These are phyloP conservation scores for Talaromyces atroroseus DNA, from an alignment of 2,329 filamentous ascomycete genomes.

Conservation along the genomic window DNA sequence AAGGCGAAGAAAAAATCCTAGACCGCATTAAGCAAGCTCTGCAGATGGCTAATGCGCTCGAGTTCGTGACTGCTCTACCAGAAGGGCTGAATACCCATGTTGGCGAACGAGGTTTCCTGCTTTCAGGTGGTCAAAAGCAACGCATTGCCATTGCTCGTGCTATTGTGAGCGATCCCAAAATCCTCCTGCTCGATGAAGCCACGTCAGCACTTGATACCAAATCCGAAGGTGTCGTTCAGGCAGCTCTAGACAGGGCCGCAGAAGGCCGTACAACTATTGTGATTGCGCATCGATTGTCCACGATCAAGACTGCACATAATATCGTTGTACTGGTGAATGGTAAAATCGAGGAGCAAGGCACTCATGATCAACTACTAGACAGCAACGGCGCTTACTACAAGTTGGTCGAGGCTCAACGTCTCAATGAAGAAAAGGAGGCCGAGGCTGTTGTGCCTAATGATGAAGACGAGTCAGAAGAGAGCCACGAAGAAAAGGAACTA, in stretches of 20 bases:
- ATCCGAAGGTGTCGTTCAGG: conserved; percentile 90
- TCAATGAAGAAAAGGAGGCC: conserved; percentile 52
- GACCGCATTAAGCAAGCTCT: conserved; percentile 74
- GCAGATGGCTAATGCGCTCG: conserved; percentile 87
- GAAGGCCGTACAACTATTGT: conserved; percentile 89
- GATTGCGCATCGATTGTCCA: conserved; percentile 91
- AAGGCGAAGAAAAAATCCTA: conserved; percentile 60
- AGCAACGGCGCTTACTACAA: conserved; percentile 69
- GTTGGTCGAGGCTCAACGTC: conserved; percentile 82
- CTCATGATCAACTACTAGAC: conserved; percentile 71
- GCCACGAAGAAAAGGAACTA: conserved; percentile 28
- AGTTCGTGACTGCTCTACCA: conserved; percentile 76
- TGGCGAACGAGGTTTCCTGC: conserved; percentile 86
- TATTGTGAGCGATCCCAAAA: conserved; percentile 83
- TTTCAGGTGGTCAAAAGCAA: conserved; percentile 95
- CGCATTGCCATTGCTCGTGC: conserved; percentile 91
- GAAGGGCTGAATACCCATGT: conserved; percentile 91
- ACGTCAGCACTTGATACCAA: conserved; percentile 92
- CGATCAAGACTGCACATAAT: conserved; percentile 89
- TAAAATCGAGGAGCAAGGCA: conserved; percentile 86
- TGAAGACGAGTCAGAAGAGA: conserved; percentile 24
- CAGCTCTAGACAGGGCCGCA: conserved; percentile 79
- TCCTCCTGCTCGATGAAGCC: conserved; percentile 89
- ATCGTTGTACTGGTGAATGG: conserved; percentile 90
- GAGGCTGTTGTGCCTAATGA: conserved; percentile 24